Base-by-base conservation (phyloP, 495 filamentous ascomycete genomes). In the Entonaema liquescens region DNA sequence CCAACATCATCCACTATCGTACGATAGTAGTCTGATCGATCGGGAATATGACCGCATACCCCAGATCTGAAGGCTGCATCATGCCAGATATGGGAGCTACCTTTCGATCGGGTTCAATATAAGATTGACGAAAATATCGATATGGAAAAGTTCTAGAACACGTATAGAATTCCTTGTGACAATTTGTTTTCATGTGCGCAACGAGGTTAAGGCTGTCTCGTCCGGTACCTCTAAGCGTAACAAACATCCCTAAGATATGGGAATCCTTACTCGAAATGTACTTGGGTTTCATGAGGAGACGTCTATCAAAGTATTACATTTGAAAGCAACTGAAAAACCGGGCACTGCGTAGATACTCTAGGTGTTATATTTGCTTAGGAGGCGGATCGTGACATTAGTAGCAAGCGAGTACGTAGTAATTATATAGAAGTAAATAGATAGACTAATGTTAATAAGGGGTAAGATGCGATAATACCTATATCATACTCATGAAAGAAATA, bases 11-110 rank as follows among this genome's bases (percentile, higher is more conserved):
- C 42, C 44, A 67, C 53, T 52, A 67, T 67, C 57, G 25, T 67
- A 66, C 62, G 62, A 72, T 67, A 59, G 52, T 72, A 29, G 49
- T 56, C 47, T 31, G 64, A 72, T 67, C 44, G 59, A 72, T 63
- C 59, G 42, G 68, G 58, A 47, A 59, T 67, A 31, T 63, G 49
- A 62, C 64, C 19, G 29, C 58, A 59, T 60, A 55, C 56, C 65
- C 56, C 70, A 61, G 70, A 61, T 72, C 28, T 57, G 35, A 42
- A 54, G 42, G 59, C 64, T 64, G 69, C 49, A 60, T 36, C 28
- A 42, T 61, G 68, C 68, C 60, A 62, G 31, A 25, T 40, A 35
- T 23, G 19, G 59, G 25, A 52, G 15, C 56, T 60, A 58, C 49
- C 65, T 61, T 52, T 42, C 49, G 28, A 57, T 61, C 55, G 65